phyloP scores from a whole-genome alignment of 768 basidiomycete genomes.

The Suillus bovinus region DNA sequence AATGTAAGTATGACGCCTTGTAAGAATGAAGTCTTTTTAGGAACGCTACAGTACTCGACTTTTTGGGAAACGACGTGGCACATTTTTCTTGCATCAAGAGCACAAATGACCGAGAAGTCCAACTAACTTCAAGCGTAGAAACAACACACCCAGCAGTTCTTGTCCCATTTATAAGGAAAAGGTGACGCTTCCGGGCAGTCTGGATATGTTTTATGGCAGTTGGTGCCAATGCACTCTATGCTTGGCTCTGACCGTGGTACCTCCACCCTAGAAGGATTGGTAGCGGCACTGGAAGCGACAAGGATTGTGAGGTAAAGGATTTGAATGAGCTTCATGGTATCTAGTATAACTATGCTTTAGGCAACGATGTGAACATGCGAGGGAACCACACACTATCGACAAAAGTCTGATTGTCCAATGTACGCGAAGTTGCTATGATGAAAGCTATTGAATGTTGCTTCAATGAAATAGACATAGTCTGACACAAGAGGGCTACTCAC shows the following conservation, averaged over 20 bases:
- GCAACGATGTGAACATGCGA: not conserved
- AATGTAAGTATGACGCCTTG: too few relatives aligned
- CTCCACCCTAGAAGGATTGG: too few relatives aligned
- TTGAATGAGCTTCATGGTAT: not conserved
- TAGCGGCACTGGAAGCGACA: constrained; percentile 23
- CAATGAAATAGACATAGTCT: not conserved
- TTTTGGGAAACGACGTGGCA: not conserved
- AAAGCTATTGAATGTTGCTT: not conserved
- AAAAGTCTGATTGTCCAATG: not conserved
- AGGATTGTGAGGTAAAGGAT: constrained; percentile 16
- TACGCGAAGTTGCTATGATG: not conserved
- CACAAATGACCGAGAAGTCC: not conserved
- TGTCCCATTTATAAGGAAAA: too few relatives aligned
- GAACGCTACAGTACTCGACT: not conserved
- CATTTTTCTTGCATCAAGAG: not conserved
- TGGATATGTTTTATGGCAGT: too few relatives aligned
- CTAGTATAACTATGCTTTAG: not conserved
- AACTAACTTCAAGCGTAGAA: too few relatives aligned
- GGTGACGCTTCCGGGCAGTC: too few relatives aligned
- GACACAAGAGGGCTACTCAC: not conserved
- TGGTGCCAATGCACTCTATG: too few relatives aligned
- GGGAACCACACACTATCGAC: not conserved
- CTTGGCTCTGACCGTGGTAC: too few relatives aligned
- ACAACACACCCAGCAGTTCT: too few relatives aligned
- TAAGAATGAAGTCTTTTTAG: too few relatives aligned